Evolutionary conservation across 192 early-diverging fungal genomes (phyloP).

Genomic region (Helicostylum pulchrum): DNA sequence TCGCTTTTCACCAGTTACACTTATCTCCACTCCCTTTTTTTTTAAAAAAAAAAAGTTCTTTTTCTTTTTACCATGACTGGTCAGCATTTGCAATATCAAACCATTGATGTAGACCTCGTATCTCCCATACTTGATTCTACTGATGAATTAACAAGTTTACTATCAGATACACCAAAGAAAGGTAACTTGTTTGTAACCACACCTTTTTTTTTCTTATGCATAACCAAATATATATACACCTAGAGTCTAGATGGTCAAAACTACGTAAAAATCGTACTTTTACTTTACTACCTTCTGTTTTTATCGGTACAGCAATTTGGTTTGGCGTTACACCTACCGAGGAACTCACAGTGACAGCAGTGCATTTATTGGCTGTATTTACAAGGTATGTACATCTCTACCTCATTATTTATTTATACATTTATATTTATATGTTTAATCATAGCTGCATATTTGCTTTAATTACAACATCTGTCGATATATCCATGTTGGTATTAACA

Average conservation of each 20-base stretch:
- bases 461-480: slow-evolving; percentile 48
- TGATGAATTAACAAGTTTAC: too few species aligned
- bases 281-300: slow-evolving; percentile 21
- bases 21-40: too few species aligned
- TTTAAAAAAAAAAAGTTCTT: too few species aligned
- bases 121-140: too few species aligned
- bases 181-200: too few species aligned
- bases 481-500: slow-evolving; percentile 50
- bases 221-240: too few species aligned
- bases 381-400: slow-evolving; percentile 13
- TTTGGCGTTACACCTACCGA: slow-evolving; percentile 21
- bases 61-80: too few species aligned
- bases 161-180: too few species aligned
- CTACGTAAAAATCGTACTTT: slow-evolving; percentile 9
- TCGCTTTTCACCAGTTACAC: too few species aligned
- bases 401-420: not conserved
- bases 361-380: slow-evolving; percentile 33
- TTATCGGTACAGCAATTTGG: slow-evolving; percentile 24
- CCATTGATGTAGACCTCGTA: too few species aligned
- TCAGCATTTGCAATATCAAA: too few species aligned
- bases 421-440: not conserved
- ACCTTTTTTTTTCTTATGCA: too few species aligned
- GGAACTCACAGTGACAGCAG: slow-evolving; percentile 30
- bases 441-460: slow-evolving; percentile 47
- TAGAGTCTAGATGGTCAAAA: slow-evolving; percentile 11